A percentile compares a stretch with the other conserved stretches of the same genome.
These are phyloP conservation scores for Aspergillus sergii DNA, from an alignment of 2,329 filamentous ascomycete species.

Conservation along the genomic window DNA sequence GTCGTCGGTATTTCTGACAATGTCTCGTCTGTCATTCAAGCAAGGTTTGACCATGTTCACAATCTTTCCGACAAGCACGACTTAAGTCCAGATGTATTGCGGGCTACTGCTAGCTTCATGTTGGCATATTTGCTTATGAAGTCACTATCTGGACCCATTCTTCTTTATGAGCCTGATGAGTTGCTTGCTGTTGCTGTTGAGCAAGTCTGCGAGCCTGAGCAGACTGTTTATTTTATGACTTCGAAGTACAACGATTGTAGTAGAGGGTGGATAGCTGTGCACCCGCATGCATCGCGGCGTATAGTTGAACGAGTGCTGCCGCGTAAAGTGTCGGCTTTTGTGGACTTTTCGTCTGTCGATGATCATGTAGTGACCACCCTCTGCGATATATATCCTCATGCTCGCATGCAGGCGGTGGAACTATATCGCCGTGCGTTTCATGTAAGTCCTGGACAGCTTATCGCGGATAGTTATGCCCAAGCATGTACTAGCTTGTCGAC, in stretches of 20 bases:
- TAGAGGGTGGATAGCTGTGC: not conserved
- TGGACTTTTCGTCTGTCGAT: not conserved
- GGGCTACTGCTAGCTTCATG: not conserved
- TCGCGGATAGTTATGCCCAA: not conserved
- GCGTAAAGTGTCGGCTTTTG: not conserved
- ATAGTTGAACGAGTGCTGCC: not conserved
- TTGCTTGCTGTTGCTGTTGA: not conserved
- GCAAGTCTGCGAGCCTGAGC: not conserved
- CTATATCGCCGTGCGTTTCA: not conserved
- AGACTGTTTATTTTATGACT: not conserved
- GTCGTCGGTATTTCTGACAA: not conserved
- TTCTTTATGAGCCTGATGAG: not conserved
- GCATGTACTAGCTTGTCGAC: constrained; percentile 1
- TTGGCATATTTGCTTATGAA: not conserved
- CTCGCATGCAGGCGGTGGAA: not conserved
- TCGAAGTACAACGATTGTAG: not conserved
- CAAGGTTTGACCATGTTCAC: not conserved
- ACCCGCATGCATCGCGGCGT: not conserved
- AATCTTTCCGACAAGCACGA: not conserved
- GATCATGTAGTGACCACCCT: not conserved
- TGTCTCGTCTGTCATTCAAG: not conserved
- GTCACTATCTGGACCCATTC: not conserved
- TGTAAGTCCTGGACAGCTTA: not conserved
- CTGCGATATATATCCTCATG: not conserved
- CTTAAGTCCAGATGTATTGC: not conserved